Evolutionary conservation across 805 yeast genomes (phyloP).

Genomic region (Cyberlindnera subsufficiens): DNA sequence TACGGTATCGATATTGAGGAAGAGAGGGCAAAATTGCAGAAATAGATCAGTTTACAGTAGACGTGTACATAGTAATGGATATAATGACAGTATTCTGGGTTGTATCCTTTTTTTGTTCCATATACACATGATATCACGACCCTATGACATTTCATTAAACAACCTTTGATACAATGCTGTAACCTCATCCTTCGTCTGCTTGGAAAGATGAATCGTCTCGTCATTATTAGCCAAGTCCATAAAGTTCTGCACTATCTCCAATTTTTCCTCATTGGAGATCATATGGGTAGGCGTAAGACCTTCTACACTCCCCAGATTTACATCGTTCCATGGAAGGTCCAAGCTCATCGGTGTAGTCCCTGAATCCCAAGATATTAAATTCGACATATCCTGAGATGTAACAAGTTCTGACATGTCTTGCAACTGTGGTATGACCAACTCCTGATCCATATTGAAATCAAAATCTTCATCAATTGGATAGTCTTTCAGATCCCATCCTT

Average conservation of each 20-base stretch:
- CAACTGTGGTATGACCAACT: slow-evolving; percentile 5
- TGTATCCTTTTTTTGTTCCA: background rate
- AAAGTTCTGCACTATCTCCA: slow-evolving; percentile 7
- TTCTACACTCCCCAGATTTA: background rate
- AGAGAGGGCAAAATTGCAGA: slow-evolving; percentile 30
- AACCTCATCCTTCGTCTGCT: slow-evolving; percentile 9
- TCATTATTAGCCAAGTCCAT: slow-evolving; percentile 8
- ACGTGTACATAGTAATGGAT: slow-evolving; percentile 4
- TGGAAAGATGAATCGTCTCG: slow-evolving; percentile 5
- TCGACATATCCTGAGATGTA: background rate
- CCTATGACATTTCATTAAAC: background rate
- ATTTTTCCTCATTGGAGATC: slow-evolving; percentile 1
- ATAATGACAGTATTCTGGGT: background rate
- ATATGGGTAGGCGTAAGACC: background rate
- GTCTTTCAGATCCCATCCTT: background rate
- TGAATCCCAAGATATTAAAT: background rate
- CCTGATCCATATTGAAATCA: background rate
- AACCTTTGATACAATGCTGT: background rate
- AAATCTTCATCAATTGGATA: background rate
- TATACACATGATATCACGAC: background rate
- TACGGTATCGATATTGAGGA: slow-evolving; percentile 58
- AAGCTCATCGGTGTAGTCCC: too few relatives aligned
- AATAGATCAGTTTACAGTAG: slow-evolving; percentile 4
- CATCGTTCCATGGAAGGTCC: background rate
- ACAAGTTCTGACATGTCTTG: slow-evolving; percentile 23